Conservation (phyloP, 108 stramenopile species). For the Pseudonitzschia delicatissima region DNA sequence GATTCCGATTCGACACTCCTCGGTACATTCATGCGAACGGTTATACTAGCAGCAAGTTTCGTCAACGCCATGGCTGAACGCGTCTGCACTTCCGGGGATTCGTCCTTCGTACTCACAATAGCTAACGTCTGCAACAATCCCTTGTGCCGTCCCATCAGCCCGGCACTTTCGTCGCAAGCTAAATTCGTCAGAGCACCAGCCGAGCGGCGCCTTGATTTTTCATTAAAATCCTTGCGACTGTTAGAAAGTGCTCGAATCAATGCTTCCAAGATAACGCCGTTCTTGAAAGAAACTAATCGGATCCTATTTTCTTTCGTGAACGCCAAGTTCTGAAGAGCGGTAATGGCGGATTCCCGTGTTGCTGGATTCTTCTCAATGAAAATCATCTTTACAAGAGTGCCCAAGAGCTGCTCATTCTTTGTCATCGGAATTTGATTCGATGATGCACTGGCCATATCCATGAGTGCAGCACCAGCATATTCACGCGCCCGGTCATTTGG, state of each 20-base stretch:
- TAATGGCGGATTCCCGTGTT: conserved; percentile 72
- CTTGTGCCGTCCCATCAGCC: conserved; percentile 70
- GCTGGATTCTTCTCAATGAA: conserved; percentile 42
- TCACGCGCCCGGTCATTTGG: conserved; percentile 58
- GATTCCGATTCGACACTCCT: not conserved
- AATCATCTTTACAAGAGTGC: conserved; percentile 74
- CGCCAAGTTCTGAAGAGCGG: conserved; percentile 80
- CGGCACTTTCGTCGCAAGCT: conserved; percentile 77
- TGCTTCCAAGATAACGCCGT: conserved; percentile 77
- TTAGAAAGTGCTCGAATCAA: conserved; percentile 51
- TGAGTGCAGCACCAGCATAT: conserved; percentile 70
- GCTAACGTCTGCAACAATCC: conserved; percentile 68
- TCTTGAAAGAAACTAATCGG: conserved; percentile 54
- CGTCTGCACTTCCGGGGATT: conserved; percentile 69
- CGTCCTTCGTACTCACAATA: conserved; percentile 58
- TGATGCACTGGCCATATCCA: conserved; percentile 74
- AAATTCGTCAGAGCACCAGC: conserved; percentile 84
- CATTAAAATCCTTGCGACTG: conserved; percentile 22
- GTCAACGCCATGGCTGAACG: conserved; percentile 77
- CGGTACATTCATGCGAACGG: conserved; percentile 61
- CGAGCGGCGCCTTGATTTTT: conserved; percentile 70
- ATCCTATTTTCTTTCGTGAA: conserved; percentile 70
- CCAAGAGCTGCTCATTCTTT: conserved; percentile 65
- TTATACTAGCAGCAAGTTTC: conserved; percentile 69
- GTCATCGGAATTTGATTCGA: conserved; percentile 75